Evolutionary conservation across 176 grass and related monocot genomes (phyloP).

Genomic region (Tuctoria greenei): DNA sequence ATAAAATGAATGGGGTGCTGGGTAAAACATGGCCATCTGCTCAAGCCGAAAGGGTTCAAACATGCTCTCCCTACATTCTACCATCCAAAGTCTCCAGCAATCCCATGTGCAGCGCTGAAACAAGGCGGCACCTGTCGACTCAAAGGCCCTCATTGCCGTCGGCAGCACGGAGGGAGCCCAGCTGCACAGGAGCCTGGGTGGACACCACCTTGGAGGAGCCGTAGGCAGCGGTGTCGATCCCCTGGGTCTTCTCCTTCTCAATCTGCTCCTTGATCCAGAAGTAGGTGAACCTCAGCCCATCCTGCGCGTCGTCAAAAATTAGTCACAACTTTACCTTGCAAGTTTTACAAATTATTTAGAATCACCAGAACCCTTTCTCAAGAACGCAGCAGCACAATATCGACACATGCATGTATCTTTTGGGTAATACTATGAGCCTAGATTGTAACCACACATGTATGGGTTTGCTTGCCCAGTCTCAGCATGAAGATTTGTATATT

Average conservation of each 20-base stretch:
- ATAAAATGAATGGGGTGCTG: too few species aligned
- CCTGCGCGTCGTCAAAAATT: slow-evolving; percentile 32
- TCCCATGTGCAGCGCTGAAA: neutral
- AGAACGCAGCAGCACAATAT: too few species aligned
- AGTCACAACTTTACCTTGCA: neutral
- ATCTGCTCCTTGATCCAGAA: slow-evolving; percentile 95
- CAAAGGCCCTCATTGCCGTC: slow-evolving; percentile 61
- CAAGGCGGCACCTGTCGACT: neutral
- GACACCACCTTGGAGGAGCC: slow-evolving; percentile 76
- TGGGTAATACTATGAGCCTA: neutral
- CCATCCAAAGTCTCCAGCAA: neutral
- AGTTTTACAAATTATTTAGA: neutral
- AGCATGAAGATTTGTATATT: neutral
- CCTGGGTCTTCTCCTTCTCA: slow-evolving; percentile 63
- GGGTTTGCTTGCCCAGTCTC: neutral
- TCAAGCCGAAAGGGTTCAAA: too few species aligned
- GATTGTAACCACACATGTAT: neutral
- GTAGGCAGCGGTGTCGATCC: slow-evolving; percentile 44
- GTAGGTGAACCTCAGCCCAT: slow-evolving; percentile 76
- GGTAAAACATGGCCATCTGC: too few species aligned
- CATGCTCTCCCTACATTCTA: neutral
- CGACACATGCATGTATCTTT: neutral
- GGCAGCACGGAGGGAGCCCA: slow-evolving; percentile 72
- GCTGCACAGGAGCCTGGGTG: slow-evolving; percentile 72
- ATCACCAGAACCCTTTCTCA: neutral